These are phyloP conservation scores for Psophocarpus tetragonolobus DNA, from an alignment of 306 rosid species.

Conservation along the genomic window DNA sequence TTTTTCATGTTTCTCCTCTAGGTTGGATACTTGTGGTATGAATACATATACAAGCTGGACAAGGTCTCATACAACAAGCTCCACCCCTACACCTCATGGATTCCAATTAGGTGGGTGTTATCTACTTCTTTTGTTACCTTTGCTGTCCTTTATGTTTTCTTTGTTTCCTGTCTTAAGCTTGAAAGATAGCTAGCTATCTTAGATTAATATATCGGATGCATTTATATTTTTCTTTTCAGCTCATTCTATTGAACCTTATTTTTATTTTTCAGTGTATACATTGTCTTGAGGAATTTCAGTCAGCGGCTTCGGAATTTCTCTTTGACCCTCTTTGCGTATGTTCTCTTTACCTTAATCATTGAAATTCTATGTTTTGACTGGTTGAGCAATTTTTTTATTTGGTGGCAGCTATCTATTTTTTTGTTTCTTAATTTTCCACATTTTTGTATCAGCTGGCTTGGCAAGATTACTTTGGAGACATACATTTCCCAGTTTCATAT, in stretches of 20 bases:
- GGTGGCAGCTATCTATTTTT: conserved; percentile 18
- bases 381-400: not conserved
- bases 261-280: conserved; percentile 77
- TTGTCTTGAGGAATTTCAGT: conserved; percentile 88
- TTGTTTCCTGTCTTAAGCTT: not conserved
- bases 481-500: conserved; percentile 99
- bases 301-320: conserved; percentile 86
- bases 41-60: conserved; percentile 93
- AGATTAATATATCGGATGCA: not conserved
- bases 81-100: conserved; percentile 99
- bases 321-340: conserved; percentile 90
- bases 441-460: conserved; percentile 80
- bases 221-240: conserved; percentile 1
- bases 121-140: conserved; percentile 22
- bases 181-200: conserved; percentile 3
- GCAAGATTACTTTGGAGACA: conserved; percentile 96
- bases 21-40: conserved; percentile 98
- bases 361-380: conserved; percentile 10
- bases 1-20: conserved; percentile 40
- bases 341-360: conserved; percentile 38
- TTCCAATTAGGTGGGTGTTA: conserved; percentile 86
- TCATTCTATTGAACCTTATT: conserved; percentile 15
- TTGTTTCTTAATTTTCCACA: conserved; percentile 11
- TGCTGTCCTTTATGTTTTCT: not conserved
- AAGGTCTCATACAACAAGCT: conserved; percentile 89